Base-by-base conservation (phyloP, 352 stramenopile genomes). In the Pythium oligandrum region DNA sequence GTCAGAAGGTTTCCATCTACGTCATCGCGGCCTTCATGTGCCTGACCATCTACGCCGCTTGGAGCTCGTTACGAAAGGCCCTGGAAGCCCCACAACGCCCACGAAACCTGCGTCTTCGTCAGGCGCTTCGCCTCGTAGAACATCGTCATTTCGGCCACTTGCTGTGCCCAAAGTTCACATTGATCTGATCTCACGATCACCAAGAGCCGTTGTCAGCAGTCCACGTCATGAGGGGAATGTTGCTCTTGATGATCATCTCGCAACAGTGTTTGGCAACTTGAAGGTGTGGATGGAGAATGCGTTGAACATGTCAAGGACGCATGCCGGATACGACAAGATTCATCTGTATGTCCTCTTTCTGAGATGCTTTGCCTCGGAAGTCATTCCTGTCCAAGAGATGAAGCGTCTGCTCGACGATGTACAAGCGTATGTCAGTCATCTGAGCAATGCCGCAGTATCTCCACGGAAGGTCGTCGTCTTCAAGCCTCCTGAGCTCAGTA, bases 251-350 rank as follows among this genome's bases (percentile, higher is more conserved):
- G 43, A 46, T 26, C 38, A 59, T 12, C 45, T 70, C 33, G 57
- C 57, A 9, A 59, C 58, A 9, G 60, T 68, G 12, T 76, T 81
- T 32, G 53, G 46, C 9, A 75, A 78, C 51, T 36, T 81, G 26
- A 60, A 51, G 5, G 71, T 72, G 12, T 81, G 71, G 71, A 59
- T 77, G n/a, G 63, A 75, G 45, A 36, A 67, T 6, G 42, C 51
- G 11, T 17, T 67, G 10, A 11, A 36, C 2, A 31, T 6, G 1
- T 32, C 45, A 9, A 38, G 45, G 0, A 31, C 44, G 0, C 68
- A 74, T 44, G 63, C 60, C 3, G 71, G 71, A 0, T 68, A 60
- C 46, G 65, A 67, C 40, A 81, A 78, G 42, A 48, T 64, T 12
- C 52, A 56, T 7, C 38, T 81, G 46, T 75, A 78, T 33, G 39